Evolutionary conservation across 2,329 filamentous ascomycete genomes (phyloP), one percentile per base, ranked within the genome.

Genomic region (Apiospora malaysiana): DNA sequence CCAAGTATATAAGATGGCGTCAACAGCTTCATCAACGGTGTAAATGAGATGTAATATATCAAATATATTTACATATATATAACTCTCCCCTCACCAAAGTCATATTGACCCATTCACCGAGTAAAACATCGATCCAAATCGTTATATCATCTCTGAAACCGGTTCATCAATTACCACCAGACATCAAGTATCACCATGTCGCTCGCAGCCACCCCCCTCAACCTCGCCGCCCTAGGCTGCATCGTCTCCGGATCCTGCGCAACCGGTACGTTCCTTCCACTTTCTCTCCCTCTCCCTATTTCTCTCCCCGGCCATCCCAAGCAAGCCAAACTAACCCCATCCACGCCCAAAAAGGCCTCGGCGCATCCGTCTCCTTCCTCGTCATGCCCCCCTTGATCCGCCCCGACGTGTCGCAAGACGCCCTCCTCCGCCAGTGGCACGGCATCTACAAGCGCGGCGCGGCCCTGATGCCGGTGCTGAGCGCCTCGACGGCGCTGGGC

Each of bases 371-470:
- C 45, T 83, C 82, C n/a, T 68, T 83, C 16, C 74, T 81, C 43
- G 78, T 78, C 14, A 71, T 82, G 42, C 80, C 83, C 2, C 77
- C 79, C 37, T 71, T 78, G 9, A 59, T 78, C 7, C 72, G 72
- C 23, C 74, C 78, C 27, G 75, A 77, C 66, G 69, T 77, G 56
- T 73, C 77, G 25, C 76, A 80, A 2, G 74, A 78, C 47, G 72
- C 78, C 2, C 75, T 81, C 1, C 77, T 80, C 3, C 75, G 74
- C 43, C 75, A 81, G 66, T 85, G 83, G 83, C 78, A 79, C 40
- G 74, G 76, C 66, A 70, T 84, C 23, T 85, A 79, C 76, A 75
- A 74, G 63, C 78, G 77, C n/a, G 83, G 83, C 66, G 74, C 79
- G 23, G 74, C 75, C 69, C 70, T 79, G 37, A 83, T 83, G 76